These are phyloP conservation scores for Suhomyces anneliseae DNA, from an alignment of 1,139 yeast genomes.

Conservation along the genomic window DNA sequence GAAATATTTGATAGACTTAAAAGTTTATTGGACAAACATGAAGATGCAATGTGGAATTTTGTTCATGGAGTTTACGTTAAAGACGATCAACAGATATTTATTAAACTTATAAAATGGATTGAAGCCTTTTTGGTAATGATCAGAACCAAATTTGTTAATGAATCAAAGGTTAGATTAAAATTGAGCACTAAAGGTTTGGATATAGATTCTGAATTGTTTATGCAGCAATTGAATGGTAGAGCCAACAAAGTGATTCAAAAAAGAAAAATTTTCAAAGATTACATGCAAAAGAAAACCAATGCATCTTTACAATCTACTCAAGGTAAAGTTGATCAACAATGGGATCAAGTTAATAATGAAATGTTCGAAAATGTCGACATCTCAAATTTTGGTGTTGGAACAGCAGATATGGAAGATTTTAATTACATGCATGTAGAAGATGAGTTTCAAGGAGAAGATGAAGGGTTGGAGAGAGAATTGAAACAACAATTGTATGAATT, in stretches of 20 bases:
- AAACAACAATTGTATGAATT: conserved; percentile 11
- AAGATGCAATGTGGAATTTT: conserved; percentile 67
- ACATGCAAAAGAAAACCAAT: conserved; percentile 23
- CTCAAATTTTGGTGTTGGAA: conserved; percentile 57
- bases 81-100: conserved; percentile 72
- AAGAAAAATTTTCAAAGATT: conserved; percentile 37
- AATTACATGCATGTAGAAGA: conserved; percentile 33
- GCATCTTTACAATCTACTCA: conserved; percentile 20
- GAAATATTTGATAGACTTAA: conserved; percentile 67
- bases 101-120: conserved; percentile 69
- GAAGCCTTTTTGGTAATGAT: conserved; percentile 56
- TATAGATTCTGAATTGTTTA: conserved; percentile 27
- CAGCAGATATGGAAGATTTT: conserved; percentile 59
- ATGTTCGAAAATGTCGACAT: conserved; percentile 43
- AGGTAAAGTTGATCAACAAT: conserved; percentile 43
- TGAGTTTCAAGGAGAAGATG: conserved; percentile 10
- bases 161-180: conserved; percentile 44
- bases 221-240: conserved; percentile 31
- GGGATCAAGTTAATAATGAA: conserved; percentile 49
- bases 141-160: conserved; percentile 59
- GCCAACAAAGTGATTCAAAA: conserved; percentile 30
- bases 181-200: conserved; percentile 20
- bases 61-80: conserved; percentile 73
- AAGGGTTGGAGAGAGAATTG: conserved; percentile 13
- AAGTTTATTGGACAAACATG: conserved; percentile 66